A percentile compares a stretch with the other conserved stretches of the same genome.
Evolutionary conservation across 2,329 filamentous ascomycete species (phyloP).

Genomic region (Verticillium nubilum): DNA sequence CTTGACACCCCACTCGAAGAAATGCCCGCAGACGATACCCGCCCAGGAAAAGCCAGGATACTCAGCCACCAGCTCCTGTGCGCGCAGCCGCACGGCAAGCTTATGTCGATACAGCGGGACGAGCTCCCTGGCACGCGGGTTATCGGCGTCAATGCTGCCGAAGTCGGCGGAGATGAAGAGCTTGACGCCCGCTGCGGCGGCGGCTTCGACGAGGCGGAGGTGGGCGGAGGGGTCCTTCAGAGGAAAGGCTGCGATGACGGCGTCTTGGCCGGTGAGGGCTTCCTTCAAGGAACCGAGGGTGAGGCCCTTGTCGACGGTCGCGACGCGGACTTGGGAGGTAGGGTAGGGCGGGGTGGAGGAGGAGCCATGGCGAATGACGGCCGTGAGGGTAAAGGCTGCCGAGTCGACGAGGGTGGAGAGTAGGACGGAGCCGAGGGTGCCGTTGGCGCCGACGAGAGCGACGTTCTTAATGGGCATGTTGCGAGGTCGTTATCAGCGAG

Average conservation of each 20-base stretch:
- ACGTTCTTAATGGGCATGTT: conserved; percentile 28
- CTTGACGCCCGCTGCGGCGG: conserved; percentile 26
- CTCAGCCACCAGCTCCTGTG: conserved; percentile 20
- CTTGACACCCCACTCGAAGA: conserved; percentile 34
- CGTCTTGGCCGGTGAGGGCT: conserved; percentile 27
- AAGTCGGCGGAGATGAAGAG: conserved; percentile 35
- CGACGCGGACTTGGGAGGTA: conserved; percentile 10
- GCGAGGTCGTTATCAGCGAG: not conserved
- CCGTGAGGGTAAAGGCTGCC: conserved; percentile 23
- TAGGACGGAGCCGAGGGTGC: conserved; percentile 26
- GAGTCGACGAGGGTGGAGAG: conserved; percentile 23
- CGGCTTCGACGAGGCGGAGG: conserved; percentile 28
- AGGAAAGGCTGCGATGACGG: conserved; percentile 28
- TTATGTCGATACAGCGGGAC: conserved; percentile 30
- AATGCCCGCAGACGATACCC: conserved; percentile 31
- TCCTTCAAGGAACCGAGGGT: conserved; percentile 21
- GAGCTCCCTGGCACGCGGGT: conserved; percentile 24
- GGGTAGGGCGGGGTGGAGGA: conserved; percentile 15
- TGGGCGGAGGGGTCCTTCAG: conserved; percentile 22
- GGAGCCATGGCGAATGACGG: conserved; percentile 26
- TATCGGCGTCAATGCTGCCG: conserved; percentile 31
- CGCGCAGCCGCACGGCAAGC: conserved; percentile 22
- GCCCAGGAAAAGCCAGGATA: conserved; percentile 27
- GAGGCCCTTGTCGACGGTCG: conserved; percentile 24
- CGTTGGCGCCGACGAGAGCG: conserved; percentile 30